Evolutionary conservation across 2,329 filamentous ascomycete species (phyloP), one percentile per base, ranked within the genome.

Genomic region (Aspergillus tanneri): DNA sequence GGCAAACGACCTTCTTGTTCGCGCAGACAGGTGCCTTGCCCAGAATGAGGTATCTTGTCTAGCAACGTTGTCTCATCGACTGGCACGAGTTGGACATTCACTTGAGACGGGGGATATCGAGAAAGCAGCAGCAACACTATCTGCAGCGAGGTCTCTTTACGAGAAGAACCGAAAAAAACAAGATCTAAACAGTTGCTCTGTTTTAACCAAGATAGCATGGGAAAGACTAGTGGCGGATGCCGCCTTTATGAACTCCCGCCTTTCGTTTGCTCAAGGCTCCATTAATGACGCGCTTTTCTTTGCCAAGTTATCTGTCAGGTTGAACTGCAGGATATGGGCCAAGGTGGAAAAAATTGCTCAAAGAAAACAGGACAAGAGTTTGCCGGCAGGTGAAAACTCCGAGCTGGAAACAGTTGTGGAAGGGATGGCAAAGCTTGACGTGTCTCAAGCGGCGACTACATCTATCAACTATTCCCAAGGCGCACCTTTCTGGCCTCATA

Each of bases 401-500:
- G 64, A 68, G 27, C 53, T 72, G n/a, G 65, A 71, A 10, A 53
- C 58, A 12, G 59, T 74, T 23, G 61, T 68, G 14, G 66, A 71
- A 18, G 65, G 66, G 4, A 59, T 75, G 10, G 66, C 70, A 12
- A 68, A 67, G 35, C 62, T 74, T 42, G 63, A 72, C 34, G 50
- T 74, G 6, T 64, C 65, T 10, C 71, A 63, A 47, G 67, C 53
- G 44, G 53, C 61, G 16, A 69, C 72, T 55, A 71, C 72, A 27
- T 71, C 75, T 19, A 69, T 71, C 2, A 71, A 70, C 37, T 73
- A 74, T 21, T 67, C 71, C 19, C 77, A 77, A 46, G 84, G 84
- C 43, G 83, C 89, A 1, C 78, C 81, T 2, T 90, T 92, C 60
- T 97, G 92, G 92, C 77, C 80, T 5, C 75, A 96, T 16, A 84